A percentile compares a stretch with the other conserved stretches of the same genome.
phyloP scores from a whole-genome alignment of 306 rosid species.

The Ziziphus jujuba region DNA sequence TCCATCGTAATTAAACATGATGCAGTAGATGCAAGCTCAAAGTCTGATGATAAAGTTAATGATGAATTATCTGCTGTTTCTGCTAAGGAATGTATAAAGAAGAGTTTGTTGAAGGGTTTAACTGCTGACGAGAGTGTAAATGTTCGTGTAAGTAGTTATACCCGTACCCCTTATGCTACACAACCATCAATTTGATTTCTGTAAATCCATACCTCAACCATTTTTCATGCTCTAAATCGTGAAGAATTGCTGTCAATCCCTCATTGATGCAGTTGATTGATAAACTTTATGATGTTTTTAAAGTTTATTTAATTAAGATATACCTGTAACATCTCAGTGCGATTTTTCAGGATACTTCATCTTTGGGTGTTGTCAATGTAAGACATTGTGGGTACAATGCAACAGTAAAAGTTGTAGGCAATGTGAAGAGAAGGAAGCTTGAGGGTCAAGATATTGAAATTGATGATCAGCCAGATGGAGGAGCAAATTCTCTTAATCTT shows the following conservation, averaged over 20 bases:
- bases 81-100: constrained; percentile 47
- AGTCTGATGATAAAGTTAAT: constrained; percentile 22
- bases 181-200: neutral
- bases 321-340: neutral
- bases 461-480: constrained; percentile 88
- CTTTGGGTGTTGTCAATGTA: constrained; percentile 62
- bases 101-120: constrained; percentile 77
- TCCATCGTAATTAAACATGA: constrained; percentile 53
- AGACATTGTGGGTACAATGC: constrained; percentile 89
- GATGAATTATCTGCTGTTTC: constrained; percentile 20
- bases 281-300: neutral
- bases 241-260: too few relatives aligned
- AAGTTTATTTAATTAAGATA: neutral
- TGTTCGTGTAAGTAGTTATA: constrained; percentile 64
- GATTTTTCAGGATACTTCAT: constrained; percentile 70
- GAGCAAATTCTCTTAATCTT: constrained; percentile 84
- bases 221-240: neutral
- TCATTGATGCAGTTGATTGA: too few relatives aligned
- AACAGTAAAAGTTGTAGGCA: constrained; percentile 67
- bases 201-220: neutral
- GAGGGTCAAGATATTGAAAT: constrained; percentile 60
- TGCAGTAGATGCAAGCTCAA: constrained; percentile 36
- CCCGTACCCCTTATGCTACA: too few relatives aligned
- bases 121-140: constrained; percentile 90
- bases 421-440: constrained; percentile 48